Percentiles rank a stretch among this genome's conserved stretches.
Evolutionary conservation across 176 grass and related monocot species (phyloP).

Genomic region (Zea mays): DNA sequence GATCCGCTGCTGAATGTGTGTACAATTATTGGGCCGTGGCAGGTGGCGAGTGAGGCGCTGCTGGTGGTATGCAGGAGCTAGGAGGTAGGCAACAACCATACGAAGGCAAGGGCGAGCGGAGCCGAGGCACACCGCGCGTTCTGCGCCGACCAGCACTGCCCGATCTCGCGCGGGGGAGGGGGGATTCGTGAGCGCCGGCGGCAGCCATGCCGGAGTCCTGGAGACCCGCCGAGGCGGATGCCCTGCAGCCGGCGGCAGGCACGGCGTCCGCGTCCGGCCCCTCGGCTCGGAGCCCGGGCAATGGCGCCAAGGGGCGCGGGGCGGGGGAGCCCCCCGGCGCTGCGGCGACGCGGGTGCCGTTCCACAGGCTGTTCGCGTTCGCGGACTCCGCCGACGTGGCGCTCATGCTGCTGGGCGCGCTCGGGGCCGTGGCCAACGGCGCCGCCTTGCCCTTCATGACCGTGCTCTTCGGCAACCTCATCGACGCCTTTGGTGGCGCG

Average conservation of each 20-base stretch:
- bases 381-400: slow-evolving; percentile 69
- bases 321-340: too few species aligned
- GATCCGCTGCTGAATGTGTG: slow-evolving; percentile 34
- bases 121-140: slow-evolving; percentile 4
- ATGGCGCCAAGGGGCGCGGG: neutral
- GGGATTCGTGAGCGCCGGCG: neutral
- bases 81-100: slow-evolving; percentile 12
- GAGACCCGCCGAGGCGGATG: slow-evolving; percentile 42
- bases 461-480: slow-evolving; percentile 78
- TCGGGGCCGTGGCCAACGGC: slow-evolving; percentile 81
- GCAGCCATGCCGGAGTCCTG: slow-evolving; percentile 49
- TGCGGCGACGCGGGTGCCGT: slow-evolving; percentile 50
- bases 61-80: slow-evolving; percentile 48
- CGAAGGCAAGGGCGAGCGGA: neutral
- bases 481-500: slow-evolving; percentile 84
- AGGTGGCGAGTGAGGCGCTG: slow-evolving; percentile 32
- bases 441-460: slow-evolving; percentile 89
- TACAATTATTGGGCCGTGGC: slow-evolving; percentile 40
- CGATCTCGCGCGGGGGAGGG: neutral
- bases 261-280: neutral
- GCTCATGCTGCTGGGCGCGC: slow-evolving; percentile 71
- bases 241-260: neutral
- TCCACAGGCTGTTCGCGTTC: slow-evolving; percentile 87
- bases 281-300: neutral
- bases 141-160: neutral